A percentile compares a stretch with the other conserved stretches of the same genome.
These are phyloP conservation scores for Breviolum minutum DNA, from an alignment of 73 alveolate species.

Conservation along the genomic window DNA sequence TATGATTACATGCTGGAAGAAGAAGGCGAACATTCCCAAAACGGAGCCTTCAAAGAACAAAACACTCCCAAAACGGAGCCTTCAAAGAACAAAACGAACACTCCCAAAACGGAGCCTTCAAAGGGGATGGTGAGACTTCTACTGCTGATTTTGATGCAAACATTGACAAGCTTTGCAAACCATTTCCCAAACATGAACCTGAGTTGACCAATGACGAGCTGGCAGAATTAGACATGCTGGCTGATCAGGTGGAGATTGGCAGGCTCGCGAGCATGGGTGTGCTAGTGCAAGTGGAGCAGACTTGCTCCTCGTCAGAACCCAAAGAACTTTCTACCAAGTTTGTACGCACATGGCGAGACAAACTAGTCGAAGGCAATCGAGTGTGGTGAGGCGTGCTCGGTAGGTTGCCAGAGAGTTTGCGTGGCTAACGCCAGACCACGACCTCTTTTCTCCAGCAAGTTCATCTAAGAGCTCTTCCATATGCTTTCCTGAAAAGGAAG, in stretches of 20 bases:
- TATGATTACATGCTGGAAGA: background rate
- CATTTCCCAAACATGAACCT: background rate
- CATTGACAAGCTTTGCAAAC: background rate
- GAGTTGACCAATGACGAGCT: background rate
- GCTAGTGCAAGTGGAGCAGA: background rate
- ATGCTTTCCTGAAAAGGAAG: background rate
- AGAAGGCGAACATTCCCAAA: too few species aligned
- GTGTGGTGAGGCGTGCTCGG: background rate
- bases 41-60: too few species aligned
- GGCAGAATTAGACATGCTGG: background rate
- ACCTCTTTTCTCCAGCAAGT: background rate
- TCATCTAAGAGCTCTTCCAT: background rate
- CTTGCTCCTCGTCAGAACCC: background rate
- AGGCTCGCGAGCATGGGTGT: background rate
- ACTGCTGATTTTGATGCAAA: background rate
- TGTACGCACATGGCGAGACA: background rate
- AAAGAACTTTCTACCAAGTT: background rate
- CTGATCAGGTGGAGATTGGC: background rate
- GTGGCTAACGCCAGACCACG: background rate
- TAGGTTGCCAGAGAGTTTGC: slow-evolving; percentile 42
- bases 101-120: too few species aligned
- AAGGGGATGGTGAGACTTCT: background rate
- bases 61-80: too few species aligned
- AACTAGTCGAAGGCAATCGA: background rate
- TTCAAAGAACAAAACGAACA: too few species aligned